Conservation (phyloP, 257 asterid genomes). For the Coffea canephora region DNA sequence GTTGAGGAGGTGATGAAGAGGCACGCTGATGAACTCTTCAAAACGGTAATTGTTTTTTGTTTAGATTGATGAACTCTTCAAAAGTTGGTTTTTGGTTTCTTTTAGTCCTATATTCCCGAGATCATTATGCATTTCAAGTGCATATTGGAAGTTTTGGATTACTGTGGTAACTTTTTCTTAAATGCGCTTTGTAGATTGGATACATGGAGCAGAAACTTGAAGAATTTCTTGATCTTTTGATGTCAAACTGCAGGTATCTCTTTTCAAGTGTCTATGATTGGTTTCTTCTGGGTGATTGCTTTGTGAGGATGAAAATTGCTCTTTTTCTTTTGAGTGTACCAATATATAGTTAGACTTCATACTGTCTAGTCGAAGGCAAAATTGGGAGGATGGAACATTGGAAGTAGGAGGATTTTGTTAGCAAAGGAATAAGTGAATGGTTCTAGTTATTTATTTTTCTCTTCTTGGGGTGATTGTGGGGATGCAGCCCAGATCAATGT, state of each 20-base stretch:
- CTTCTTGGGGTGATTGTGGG: not conserved
- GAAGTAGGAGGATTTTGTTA: no score
- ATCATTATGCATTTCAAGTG: not conserved
- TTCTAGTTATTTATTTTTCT: not conserved
- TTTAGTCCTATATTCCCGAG: not conserved
- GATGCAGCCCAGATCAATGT: not conserved
- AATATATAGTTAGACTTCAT: no score
- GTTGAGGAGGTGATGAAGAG: slow-evolving; percentile 52
- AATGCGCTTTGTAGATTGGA: slow-evolving; percentile 39
- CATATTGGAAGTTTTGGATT: not conserved
- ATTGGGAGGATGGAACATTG: no score
- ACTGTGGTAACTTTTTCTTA: not conserved
- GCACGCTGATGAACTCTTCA: slow-evolving; percentile 42
- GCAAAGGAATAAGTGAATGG: not conserved
- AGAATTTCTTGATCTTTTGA: slow-evolving; percentile 48
- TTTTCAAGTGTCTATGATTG: not conserved
- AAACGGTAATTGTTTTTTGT: no score
- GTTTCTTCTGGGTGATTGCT: not conserved
- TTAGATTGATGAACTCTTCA: no score
- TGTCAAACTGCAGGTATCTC: slow-evolving; percentile 69
- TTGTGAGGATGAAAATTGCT: not conserved
- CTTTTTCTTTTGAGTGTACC: no score
- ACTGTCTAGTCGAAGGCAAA: no score
- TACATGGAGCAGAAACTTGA: slow-evolving; percentile 80
- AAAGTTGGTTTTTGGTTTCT: not conserved